These are phyloP conservation scores for Penicillium sp. DNA, from an alignment of 2,329 filamentous ascomycete genomes.

Conservation along the genomic window DNA sequence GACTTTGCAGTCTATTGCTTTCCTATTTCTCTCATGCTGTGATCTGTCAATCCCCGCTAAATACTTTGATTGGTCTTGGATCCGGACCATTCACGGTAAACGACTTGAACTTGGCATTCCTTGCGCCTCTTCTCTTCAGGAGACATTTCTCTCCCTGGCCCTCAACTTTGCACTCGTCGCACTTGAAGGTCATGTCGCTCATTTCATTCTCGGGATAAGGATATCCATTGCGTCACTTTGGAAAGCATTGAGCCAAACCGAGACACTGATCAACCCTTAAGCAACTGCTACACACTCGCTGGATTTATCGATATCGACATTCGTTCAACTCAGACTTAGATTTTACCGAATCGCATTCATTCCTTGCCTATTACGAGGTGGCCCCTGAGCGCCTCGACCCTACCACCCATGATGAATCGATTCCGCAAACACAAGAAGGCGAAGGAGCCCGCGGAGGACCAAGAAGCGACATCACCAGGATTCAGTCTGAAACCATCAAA, in stretches of 20 bases:
- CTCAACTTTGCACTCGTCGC: conserved; percentile 7
- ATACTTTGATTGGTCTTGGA: neutral
- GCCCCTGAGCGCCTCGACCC: neutral
- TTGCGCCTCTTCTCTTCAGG: conserved; percentile 5
- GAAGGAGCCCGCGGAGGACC: conserved; percentile 28
- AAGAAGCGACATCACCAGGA: conserved; percentile 43
- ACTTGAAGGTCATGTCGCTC: conserved; percentile 24
- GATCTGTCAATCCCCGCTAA: conserved; percentile 1
- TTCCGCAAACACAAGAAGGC: conserved; percentile 45
- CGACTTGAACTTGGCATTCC: neutral
- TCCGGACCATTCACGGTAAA: conserved; percentile 1
- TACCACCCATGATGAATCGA: conserved; percentile 38
- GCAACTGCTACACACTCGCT: neutral
- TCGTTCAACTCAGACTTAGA: conserved; percentile 4
- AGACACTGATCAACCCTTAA: conserved; percentile 5
- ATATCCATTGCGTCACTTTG: conserved; percentile 17
- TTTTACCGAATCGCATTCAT: neutral
- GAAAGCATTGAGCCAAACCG: neutral
- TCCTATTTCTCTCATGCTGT: conserved; percentile 3
- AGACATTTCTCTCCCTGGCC: neutral
- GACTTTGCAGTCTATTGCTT: neutral
- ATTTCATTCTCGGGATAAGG: conserved; percentile 18
- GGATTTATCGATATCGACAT: conserved; percentile 2
- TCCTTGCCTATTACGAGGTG: neutral
- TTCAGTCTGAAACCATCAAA: conserved; percentile 46